These are phyloP conservation scores for Triticum urartu DNA, from an alignment of 176 grass and related monocot species.

Conservation along the genomic window DNA sequence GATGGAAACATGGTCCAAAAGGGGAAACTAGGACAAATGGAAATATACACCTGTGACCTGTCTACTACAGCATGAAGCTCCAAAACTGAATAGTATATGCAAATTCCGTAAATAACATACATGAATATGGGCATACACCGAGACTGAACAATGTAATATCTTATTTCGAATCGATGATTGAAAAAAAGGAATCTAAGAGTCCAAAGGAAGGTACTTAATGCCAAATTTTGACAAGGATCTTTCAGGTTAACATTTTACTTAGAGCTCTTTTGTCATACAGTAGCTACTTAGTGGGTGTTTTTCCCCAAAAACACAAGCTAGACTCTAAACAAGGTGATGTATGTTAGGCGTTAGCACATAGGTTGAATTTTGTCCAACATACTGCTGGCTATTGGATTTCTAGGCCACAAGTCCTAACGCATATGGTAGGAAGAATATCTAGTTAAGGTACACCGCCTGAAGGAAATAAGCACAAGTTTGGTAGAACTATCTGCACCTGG, in stretches of 20 bases:
- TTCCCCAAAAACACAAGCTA: not conserved
- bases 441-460: not conserved
- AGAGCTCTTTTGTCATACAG: not conserved
- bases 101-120: not conserved
- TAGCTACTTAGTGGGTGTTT: not conserved
- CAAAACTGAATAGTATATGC: not conserved
- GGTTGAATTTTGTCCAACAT: not conserved
- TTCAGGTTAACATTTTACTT: constrained; percentile 1
- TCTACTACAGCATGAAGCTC: not conserved
- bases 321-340: not conserved
- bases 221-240: constrained; percentile 10
- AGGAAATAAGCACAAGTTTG: not conserved
- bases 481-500: constrained; percentile 38
- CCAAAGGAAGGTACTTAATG: not conserved
- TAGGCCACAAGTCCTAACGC: not conserved
- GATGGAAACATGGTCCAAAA: constrained; percentile 3
- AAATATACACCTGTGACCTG: not conserved
- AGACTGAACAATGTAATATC: not conserved
- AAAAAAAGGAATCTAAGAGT: not conserved
- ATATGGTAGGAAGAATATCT: constrained; percentile 14
- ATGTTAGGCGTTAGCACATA: not conserved
- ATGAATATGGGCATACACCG: not conserved
- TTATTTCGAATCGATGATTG: not conserved
- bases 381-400: not conserved
- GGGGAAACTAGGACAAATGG: not conserved